phyloP scores from a whole-genome alignment of 257 asterid genomes.

The Coffea canephora region DNA sequence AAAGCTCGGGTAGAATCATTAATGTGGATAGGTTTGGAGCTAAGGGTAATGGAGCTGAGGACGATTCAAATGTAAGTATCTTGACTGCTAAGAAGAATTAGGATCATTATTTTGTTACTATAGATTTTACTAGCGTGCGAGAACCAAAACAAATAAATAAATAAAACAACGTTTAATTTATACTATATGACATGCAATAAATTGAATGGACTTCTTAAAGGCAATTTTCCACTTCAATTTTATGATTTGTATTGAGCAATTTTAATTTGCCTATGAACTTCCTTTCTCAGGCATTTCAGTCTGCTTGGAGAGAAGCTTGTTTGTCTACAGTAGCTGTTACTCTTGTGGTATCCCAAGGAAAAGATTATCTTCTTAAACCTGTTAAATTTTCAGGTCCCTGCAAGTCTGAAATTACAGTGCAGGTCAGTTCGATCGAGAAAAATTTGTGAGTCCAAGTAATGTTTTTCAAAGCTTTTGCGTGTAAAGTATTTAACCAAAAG shows the following conservation, averaged over 20 bases:
- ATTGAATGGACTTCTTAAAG: background rate
- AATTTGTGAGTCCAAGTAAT: background rate
- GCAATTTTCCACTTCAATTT: background rate
- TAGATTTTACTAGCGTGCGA: background rate
- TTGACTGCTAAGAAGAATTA: background rate
- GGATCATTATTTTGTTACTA: background rate
- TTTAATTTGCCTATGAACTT: background rate
- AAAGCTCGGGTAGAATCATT: background rate
- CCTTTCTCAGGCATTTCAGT: slow-evolving; percentile 30
- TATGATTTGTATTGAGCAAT: no score
- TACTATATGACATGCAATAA: background rate
- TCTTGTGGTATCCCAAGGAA: slow-evolving; percentile 22
- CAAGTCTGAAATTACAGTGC: slow-evolving; percentile 30
- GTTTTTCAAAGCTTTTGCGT: background rate
- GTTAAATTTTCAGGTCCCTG: slow-evolving; percentile 40
- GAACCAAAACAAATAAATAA: no score
- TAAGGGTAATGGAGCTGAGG: slow-evolving; percentile 39
- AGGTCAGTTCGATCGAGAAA: slow-evolving; percentile 12
- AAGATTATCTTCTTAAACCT: slow-evolving; percentile 35
- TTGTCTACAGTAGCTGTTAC: slow-evolving; percentile 23
- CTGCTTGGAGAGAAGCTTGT: slow-evolving; percentile 42
- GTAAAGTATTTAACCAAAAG: no score
- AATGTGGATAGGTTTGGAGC: slow-evolving; percentile 35
- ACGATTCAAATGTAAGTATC: slow-evolving; percentile 30
- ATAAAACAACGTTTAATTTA: no score